A percentile compares a stretch with the other conserved stretches of the same genome.
phyloP scores from a whole-genome alignment of 2,329 filamentous ascomycete genomes.

The Colletotrichum coccodes region DNA sequence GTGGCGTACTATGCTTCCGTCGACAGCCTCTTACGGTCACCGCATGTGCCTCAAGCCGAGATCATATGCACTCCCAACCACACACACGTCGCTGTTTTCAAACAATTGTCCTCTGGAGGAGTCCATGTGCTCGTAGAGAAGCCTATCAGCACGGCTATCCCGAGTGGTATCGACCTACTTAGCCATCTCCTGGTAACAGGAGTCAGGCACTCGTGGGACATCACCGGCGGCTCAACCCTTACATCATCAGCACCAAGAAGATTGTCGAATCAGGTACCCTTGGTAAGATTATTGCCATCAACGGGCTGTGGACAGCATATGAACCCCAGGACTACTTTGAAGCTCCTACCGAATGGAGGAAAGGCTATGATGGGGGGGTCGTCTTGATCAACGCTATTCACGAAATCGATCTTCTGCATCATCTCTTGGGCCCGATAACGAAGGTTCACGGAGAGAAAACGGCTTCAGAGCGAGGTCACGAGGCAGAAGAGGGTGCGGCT shows the following conservation, averaged over 20 bases:
- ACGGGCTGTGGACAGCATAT: slow-evolving; percentile 62
- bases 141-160: slow-evolving; percentile 57
- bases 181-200: slow-evolving; percentile 38
- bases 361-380: slow-evolving; percentile 52
- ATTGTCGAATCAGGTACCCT: slow-evolving; percentile 51
- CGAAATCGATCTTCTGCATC: slow-evolving; percentile 67
- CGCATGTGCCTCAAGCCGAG: slow-evolving; percentile 57
- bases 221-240: slow-evolving; percentile 69
- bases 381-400: slow-evolving; percentile 70
- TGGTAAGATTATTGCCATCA: slow-evolving; percentile 61
- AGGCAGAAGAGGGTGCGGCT: slow-evolving; percentile 66
- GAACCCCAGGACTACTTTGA: slow-evolving; percentile 65
- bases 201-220: slow-evolving; percentile 65
- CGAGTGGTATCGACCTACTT: slow-evolving; percentile 45
- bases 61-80: slow-evolving; percentile 70
- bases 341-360: slow-evolving; percentile 51
- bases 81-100: slow-evolving; percentile 62
- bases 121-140: slow-evolving; percentile 69
- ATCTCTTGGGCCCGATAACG: slow-evolving; percentile 62
- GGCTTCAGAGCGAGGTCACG: slow-evolving; percentile 52
- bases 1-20: slow-evolving; percentile 45
- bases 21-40: slow-evolving; percentile 51
- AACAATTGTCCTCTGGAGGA: slow-evolving; percentile 56
- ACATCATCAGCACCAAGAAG: slow-evolving; percentile 59
- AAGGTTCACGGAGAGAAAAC: slow-evolving; percentile 62